These are phyloP conservation scores for Daldinia sp. DNA, from an alignment of 2,329 filamentous ascomycete genomes.

Conservation along the genomic window DNA sequence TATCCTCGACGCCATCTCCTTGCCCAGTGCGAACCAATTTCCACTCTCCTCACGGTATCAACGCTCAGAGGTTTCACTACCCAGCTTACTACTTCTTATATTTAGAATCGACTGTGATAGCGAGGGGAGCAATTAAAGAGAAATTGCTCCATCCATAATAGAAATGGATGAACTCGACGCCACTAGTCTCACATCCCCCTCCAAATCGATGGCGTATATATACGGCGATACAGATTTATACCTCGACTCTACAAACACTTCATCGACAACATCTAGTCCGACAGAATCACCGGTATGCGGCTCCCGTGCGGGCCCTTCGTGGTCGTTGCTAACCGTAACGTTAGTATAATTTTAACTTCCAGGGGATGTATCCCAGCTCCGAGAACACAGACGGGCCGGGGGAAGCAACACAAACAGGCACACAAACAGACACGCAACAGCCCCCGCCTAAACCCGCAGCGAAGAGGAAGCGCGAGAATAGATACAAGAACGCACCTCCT, in stretches of 20 bases:
- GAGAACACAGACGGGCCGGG: constrained; percentile 40
- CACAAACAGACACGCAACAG: constrained; percentile 41
- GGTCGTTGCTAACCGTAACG: constrained; percentile 25
- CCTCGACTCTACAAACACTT: constrained; percentile 46
- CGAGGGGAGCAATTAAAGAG: not conserved
- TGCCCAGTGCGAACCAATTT: constrained; percentile 9
- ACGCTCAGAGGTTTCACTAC: not conserved
- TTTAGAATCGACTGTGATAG: not conserved
- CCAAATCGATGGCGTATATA: constrained; percentile 46
- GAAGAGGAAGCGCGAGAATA: constrained; percentile 60
- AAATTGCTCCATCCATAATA: not conserved
- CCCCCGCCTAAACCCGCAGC: constrained; percentile 49
- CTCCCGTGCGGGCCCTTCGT: not conserved
- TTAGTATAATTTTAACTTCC: constrained; percentile 48
- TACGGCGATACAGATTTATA: constrained; percentile 51
- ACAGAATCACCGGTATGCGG: constrained; percentile 49
- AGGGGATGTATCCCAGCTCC: constrained; percentile 39
- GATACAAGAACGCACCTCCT: constrained; percentile 61
- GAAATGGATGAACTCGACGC: constrained; percentile 47
- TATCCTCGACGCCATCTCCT: constrained; percentile 30
- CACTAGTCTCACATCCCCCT: constrained; percentile 47
- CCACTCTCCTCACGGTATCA: not conserved
- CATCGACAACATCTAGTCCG: constrained; percentile 51
- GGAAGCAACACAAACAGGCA: constrained; percentile 37
- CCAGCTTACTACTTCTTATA: not conserved